These are phyloP conservation scores for Achaetomium macrosporum DNA, from an alignment of 2,329 filamentous ascomycete genomes.

Conservation along the genomic window DNA sequence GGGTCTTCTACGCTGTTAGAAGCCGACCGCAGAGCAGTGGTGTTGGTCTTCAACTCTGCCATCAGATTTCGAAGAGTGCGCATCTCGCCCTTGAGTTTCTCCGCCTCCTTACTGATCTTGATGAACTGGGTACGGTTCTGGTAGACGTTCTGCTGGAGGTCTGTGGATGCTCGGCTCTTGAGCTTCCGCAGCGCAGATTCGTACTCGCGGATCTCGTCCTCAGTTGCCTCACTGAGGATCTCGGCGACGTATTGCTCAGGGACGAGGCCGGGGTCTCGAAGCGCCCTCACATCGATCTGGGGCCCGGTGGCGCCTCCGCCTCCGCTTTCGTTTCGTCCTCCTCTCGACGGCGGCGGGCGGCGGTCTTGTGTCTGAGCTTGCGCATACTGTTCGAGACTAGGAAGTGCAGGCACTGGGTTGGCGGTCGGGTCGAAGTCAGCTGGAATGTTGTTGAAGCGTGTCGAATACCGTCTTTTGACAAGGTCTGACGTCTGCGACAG, in stretches of 20 bases:
- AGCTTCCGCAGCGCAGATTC: slow-evolving; percentile 69
- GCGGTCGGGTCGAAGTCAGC: slow-evolving; percentile 62
- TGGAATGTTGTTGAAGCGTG: slow-evolving; percentile 76
- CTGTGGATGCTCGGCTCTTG: slow-evolving; percentile 70
- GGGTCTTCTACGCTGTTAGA: slow-evolving; percentile 47
- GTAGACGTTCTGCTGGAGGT: slow-evolving; percentile 91
- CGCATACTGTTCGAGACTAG: slow-evolving; percentile 54
- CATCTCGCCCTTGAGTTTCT: slow-evolving; percentile 97
- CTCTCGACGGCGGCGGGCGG: slow-evolving; percentile 48
- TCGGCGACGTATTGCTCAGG: slow-evolving; percentile 73
- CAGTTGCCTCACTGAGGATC: slow-evolving; percentile 76
- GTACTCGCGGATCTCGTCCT: slow-evolving; percentile 79
- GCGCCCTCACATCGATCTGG: slow-evolving; percentile 66
- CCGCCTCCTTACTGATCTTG: slow-evolving; percentile 97
- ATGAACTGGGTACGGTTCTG: slow-evolving; percentile 98
- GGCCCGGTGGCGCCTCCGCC: slow-evolving; percentile 33
- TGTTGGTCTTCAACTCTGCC: slow-evolving; percentile 81
- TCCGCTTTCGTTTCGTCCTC: slow-evolving; percentile 38
- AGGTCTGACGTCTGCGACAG: slow-evolving; percentile 62
- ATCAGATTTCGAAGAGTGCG: slow-evolving; percentile 82
- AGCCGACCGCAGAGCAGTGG: slow-evolving; percentile 56
- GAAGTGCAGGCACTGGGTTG: slow-evolving; percentile 66
- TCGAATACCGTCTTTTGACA: slow-evolving; percentile 91
- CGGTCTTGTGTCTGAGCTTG: slow-evolving; percentile 36
- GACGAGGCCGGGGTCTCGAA: slow-evolving; percentile 72